These are phyloP conservation scores for Xylona heveae DNA, from an alignment of 495 filamentous ascomycete genomes.

Conservation along the genomic window DNA sequence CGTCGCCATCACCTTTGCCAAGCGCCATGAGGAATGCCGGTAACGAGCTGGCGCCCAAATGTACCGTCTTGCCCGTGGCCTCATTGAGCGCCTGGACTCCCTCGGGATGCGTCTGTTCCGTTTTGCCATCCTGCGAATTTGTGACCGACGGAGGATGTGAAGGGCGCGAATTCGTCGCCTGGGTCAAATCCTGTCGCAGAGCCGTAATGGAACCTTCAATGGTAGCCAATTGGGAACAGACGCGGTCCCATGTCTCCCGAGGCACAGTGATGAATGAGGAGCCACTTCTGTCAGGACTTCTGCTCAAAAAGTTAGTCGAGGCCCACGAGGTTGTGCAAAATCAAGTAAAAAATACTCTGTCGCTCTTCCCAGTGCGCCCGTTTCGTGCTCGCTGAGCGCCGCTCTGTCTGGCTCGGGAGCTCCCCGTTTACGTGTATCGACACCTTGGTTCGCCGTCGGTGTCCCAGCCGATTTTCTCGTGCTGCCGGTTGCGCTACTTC, in stretches of 20 bases:
- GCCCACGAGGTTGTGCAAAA: background rate
- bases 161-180: background rate
- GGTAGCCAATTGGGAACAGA: background rate
- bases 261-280: slow-evolving; percentile 1
- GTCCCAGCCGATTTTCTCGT: slow-evolving; percentile 11
- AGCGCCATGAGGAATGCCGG: slow-evolving; percentile 43
- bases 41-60: slow-evolving; percentile 35
- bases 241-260: background rate
- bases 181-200: background rate
- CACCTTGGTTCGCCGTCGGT: slow-evolving; percentile 15
- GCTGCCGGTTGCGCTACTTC: slow-evolving; percentile 1
- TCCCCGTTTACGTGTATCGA: no score
- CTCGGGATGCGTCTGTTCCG: slow-evolving; percentile 33
- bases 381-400: background rate
- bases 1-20: slow-evolving; percentile 37
- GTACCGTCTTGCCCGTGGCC: slow-evolving; percentile 29
- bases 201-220: background rate
- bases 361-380: slow-evolving; percentile 2
- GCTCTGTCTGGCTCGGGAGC: no score
- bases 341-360: slow-evolving; percentile 14
- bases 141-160: slow-evolving; percentile 9
- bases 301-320: slow-evolving; percentile 2
- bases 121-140: slow-evolving; percentile 50
- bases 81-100: slow-evolving; percentile 32
- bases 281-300: slow-evolving; percentile 16